Evolutionary conservation across 2,329 filamentous ascomycete species (phyloP), one percentile per base, ranked within the genome.

Genomic region (Verticillium dahliae): DNA sequence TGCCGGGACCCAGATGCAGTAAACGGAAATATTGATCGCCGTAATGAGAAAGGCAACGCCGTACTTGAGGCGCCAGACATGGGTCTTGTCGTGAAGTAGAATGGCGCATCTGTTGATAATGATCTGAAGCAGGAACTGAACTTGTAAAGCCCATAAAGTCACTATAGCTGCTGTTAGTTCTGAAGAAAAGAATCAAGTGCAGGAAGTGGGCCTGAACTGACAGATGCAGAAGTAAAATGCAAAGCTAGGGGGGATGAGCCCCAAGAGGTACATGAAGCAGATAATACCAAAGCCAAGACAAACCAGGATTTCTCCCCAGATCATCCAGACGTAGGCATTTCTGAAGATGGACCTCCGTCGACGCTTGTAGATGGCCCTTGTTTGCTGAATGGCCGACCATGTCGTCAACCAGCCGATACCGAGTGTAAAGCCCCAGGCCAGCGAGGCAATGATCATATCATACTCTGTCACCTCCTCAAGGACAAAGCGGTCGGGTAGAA

Each of bases 1-100:
- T 14, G 78, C 74, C 0, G 80, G 80, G 34, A 83, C 78, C 81
- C 80, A 83, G 57, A 83, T 80, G 57, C 73, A 76, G 62, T 78
- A 81, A 6, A 83, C 80, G 0, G 76, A 75, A 57, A 83, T 74
- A 60, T 83, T 83, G 65, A 83, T 76, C 1, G 69, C 57, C 4
- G 73, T 75, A 45, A 82, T 76, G 22, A 80, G 39, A 13, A 67
- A 35, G 7, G 80, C 73, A 14, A 77, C 74, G 1, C 72, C 71
- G 76, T 76, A 80, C 65, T 82, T 81, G 37, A 83, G 65, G 3
- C n/a, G 22, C 45, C 45, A 22, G 7, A 52, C 45, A 11, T 52
- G 45, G 10, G 3, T 52, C 18, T 52, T 52, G 18, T 52, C 45
- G 45, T 52, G 45, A 27, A 52, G 45, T 11, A 52, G 45, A 52